A percentile compares a stretch with the other conserved stretches of the same genome.
These are phyloP conservation scores for Sphaerostilbella broomeana DNA, from an alignment of 2,329 filamentous ascomycete genomes.

Conservation along the genomic window DNA sequence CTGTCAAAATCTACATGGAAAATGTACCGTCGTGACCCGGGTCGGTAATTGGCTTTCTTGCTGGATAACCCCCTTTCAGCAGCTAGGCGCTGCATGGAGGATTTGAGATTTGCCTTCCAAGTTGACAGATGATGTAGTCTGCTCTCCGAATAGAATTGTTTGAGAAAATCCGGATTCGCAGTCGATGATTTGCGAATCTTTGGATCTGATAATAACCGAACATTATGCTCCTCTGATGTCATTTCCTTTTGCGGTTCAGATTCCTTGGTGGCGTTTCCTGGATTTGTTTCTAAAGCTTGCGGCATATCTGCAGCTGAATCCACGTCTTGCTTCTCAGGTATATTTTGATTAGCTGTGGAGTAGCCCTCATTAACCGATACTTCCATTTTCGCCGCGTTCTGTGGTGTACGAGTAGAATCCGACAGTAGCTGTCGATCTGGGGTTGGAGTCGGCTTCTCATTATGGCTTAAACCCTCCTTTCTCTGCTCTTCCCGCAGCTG, in stretches of 20 bases:
- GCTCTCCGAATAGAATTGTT: slow-evolving; percentile 93
- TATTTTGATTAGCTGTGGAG: neutral
- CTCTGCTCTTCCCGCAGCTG: too few relatives aligned
- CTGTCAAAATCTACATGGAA: slow-evolving; percentile 98
- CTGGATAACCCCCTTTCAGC: slow-evolving; percentile 53
- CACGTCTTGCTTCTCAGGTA: too few relatives aligned
- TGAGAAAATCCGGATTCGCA: slow-evolving; percentile 86
- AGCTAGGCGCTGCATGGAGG: slow-evolving; percentile 74
- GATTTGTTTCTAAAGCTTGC: neutral
- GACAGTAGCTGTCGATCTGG: neutral
- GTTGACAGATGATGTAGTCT: slow-evolving; percentile 90
- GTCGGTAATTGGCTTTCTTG: slow-evolving; percentile 43
- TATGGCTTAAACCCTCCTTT: slow-evolving; percentile 27
- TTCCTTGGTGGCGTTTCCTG: too few relatives aligned
- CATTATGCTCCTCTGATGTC: slow-evolving; percentile 92
- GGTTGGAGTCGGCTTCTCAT: neutral
- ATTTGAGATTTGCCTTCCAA: slow-evolving; percentile 94
- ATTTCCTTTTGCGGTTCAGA: slow-evolving; percentile 56
- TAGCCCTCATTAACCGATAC: neutral
- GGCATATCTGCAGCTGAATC: neutral
- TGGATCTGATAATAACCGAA: slow-evolving; percentile 74
- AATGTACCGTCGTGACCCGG: slow-evolving; percentile 69
- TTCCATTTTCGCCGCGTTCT: neutral
- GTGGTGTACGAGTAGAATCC: neutral
- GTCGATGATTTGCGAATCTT: slow-evolving; percentile 82